Conservation (phyloP, 73 alveolate species). For the Urostyla sp. region DNA sequence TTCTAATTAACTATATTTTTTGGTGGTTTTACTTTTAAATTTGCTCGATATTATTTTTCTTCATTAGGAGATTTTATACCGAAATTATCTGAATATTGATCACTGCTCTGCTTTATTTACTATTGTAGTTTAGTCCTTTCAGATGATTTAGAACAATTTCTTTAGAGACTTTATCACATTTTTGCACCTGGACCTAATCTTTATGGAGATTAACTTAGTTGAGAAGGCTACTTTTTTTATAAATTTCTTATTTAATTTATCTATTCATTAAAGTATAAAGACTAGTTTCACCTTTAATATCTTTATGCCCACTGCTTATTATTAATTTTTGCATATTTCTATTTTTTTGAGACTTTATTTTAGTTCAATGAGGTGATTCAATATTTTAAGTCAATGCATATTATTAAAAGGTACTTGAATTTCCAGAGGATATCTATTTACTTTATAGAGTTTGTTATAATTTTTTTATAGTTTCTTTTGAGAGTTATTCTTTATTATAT, state of each 20-base stretch:
- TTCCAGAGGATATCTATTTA: no score
- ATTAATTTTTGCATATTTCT: background rate
- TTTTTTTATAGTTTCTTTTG: no score
- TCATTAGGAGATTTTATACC: conserved; percentile 10
- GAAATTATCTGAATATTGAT: background rate
- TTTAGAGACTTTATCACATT: background rate
- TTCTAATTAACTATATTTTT: background rate
- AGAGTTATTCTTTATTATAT: no score
- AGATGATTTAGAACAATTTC: no score
- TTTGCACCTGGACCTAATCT: background rate
- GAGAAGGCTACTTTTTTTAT: conserved; percentile 7
- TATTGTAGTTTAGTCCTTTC: no score
- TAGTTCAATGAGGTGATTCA: no score
- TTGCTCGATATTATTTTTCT: background rate
- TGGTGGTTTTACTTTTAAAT: background rate
- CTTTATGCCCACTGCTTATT: no score
- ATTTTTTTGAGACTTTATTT: background rate
- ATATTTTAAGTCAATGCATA: no score
- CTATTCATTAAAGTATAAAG: no score
- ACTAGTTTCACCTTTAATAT: no score
- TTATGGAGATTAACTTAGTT: conserved; percentile 1
- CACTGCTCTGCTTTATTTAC: background rate
- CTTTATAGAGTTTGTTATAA: no score
- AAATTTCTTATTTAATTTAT: conserved; percentile 13
- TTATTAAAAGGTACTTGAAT: no score